These are phyloP conservation scores for Salix koriyanagi DNA, from an alignment of 345 rosid genomes.

Conservation along the genomic window DNA sequence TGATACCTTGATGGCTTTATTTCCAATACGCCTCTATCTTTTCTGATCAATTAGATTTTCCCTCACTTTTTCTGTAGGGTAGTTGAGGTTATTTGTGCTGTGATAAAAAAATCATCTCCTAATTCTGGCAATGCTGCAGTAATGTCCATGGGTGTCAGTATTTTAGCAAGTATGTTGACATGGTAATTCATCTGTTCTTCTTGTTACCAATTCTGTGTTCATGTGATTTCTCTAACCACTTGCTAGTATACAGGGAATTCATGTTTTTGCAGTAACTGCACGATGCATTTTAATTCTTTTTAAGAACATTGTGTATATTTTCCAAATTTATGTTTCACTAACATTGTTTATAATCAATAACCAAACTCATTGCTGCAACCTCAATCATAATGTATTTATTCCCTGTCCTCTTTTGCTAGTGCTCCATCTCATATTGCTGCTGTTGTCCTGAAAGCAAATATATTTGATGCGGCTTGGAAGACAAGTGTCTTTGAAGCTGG, in stretches of 20 bases:
- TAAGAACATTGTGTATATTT: neutral
- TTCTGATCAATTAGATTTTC: neutral
- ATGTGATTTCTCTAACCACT: neutral
- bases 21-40: neutral
- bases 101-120: constrained; percentile 53
- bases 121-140: constrained; percentile 53
- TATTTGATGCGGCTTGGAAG: constrained; percentile 60
- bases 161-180: constrained; percentile 67
- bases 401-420: constrained; percentile 36
- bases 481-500: constrained; percentile 41
- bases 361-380: neutral
- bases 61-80: constrained; percentile 45
- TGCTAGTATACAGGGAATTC: neutral
- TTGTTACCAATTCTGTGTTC: neutral
- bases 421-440: constrained; percentile 67
- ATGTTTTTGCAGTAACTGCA: neutral
- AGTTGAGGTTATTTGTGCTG: constrained; percentile 64
- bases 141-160: constrained; percentile 67
- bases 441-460: constrained; percentile 48
- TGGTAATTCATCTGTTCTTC: constrained; percentile 41
- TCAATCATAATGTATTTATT: neutral
- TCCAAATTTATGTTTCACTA: neutral
- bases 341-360: neutral
- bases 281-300: neutral
- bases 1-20: neutral